Evolutionary conservation across 2,329 filamentous ascomycete genomes (phyloP).

Genomic region (Claviceps pazoutovae): DNA sequence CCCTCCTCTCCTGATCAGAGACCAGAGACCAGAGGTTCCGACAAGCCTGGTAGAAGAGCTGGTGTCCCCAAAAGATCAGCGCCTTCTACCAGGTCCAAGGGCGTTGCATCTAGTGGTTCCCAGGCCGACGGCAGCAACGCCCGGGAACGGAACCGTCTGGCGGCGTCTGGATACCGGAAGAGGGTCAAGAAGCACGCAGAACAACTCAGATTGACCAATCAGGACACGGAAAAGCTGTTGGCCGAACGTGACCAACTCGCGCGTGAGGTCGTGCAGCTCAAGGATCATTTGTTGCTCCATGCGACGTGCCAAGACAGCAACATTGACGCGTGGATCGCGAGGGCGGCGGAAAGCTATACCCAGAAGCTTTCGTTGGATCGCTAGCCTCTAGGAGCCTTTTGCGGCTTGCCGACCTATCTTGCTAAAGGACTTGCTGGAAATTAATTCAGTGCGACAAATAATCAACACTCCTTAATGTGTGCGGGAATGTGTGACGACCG

Average conservation of each 20-base stretch:
- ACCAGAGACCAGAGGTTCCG: no score
- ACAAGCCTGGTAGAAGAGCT: no score
- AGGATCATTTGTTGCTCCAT: constrained; percentile 3
- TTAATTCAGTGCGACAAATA: background rate
- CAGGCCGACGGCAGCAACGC: background rate
- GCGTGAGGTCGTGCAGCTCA: constrained; percentile 2
- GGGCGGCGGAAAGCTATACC: background rate
- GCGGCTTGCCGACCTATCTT: background rate
- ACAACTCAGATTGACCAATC: background rate
- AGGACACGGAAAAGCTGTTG: background rate
- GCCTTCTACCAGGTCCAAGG: background rate
- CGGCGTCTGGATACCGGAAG: constrained; percentile 3
- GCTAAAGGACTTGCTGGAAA: no score
- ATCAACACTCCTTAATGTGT: no score
- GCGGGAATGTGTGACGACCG: no score
- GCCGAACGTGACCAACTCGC: background rate
- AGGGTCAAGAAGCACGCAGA: background rate
- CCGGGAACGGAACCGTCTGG: constrained; percentile 3
- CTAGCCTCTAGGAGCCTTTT: background rate
- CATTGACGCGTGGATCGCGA: constrained; percentile 2
- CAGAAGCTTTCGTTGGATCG: background rate
- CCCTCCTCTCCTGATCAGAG: no score
- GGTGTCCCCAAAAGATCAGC: no score
- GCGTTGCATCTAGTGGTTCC: no score
- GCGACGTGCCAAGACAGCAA: background rate